phyloP scores from a whole-genome alignment of 805 yeast species.

The Tetrapisispora taiwanensis region DNA sequence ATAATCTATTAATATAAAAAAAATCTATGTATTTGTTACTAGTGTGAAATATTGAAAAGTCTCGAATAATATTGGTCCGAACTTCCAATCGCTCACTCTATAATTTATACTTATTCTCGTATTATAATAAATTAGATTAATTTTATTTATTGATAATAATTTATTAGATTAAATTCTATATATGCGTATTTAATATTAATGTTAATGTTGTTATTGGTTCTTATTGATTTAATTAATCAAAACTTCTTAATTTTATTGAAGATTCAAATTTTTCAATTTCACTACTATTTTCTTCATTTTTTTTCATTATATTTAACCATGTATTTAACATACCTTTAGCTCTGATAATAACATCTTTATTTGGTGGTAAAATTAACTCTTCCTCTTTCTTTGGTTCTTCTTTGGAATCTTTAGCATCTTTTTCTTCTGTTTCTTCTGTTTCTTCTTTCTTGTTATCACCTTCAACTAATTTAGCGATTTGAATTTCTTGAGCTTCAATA shows the following conservation, averaged over 20 bases:
- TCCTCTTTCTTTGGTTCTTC: conserved; percentile 8
- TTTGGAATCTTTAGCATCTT: conserved; percentile 6
- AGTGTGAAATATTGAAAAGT: too few species aligned
- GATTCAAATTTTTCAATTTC: not conserved
- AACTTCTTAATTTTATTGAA: not conserved
- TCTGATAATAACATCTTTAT: not conserved
- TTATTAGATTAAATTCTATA: too few species aligned
- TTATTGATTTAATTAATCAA: not conserved
- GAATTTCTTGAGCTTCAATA: conserved; percentile 14
- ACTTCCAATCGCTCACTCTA: too few species aligned
- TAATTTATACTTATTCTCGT: too few species aligned
- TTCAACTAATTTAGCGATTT: conserved; percentile 18
- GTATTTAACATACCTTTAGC: conserved; percentile 2
- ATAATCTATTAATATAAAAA: too few species aligned
- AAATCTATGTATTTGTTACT: too few species aligned
- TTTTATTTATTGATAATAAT: too few species aligned
- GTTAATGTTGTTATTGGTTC: not conserved
- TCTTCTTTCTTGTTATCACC: conserved; percentile 7
- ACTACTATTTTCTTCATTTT: not conserved
- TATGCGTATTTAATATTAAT: not conserved
- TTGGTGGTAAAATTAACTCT: conserved; percentile 1
- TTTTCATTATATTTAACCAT: conserved; percentile 2
- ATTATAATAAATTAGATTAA: too few species aligned
- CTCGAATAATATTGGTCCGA: too few species aligned
- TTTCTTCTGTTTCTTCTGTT: conserved; percentile 2